Conservation (phyloP, 345 rosid genomes). For the Anacardium occidentale region DNA sequence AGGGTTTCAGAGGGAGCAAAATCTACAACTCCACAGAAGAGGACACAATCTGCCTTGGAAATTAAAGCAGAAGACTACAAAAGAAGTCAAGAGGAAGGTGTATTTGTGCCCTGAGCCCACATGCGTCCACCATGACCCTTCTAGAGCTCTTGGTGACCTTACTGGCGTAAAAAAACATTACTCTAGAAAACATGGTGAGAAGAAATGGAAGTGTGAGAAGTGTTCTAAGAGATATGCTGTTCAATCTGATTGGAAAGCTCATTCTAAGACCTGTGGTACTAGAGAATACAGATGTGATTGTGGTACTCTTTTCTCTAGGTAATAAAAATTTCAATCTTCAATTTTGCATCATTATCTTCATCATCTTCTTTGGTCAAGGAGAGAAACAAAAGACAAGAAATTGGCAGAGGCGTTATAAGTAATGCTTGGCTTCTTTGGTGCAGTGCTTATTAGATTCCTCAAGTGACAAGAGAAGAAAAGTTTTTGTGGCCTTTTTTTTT, state of each 20-base stretch:
- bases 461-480: constrained; percentile 24
- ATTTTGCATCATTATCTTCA: background rate
- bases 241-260: constrained; percentile 89
- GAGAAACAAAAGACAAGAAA: background rate
- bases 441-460: constrained; percentile 45
- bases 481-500: constrained; percentile 35
- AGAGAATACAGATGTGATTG: constrained; percentile 78
- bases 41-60: constrained; percentile 90
- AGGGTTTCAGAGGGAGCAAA: constrained; percentile 85
- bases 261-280: constrained; percentile 79
- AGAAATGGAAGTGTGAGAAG: constrained; percentile 86
- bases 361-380: background rate
- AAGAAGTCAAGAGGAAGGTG: constrained; percentile 76
- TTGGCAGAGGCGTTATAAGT: constrained; percentile 11
- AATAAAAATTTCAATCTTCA: constrained; percentile 16
- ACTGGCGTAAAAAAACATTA: constrained; percentile 84
- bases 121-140: constrained; percentile 84
- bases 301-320: constrained; percentile 86
- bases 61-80: constrained; percentile 68
- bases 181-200: constrained; percentile 77
- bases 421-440: constrained; percentile 31
- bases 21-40: constrained; percentile 83
- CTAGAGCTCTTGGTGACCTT: constrained; percentile 80
- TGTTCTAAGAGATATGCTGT: constrained; percentile 77
- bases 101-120: constrained; percentile 85